Evolutionary conservation across 2,329 filamentous ascomycete genomes (phyloP).

Genomic region (Penicillium sclerotigenum): DNA sequence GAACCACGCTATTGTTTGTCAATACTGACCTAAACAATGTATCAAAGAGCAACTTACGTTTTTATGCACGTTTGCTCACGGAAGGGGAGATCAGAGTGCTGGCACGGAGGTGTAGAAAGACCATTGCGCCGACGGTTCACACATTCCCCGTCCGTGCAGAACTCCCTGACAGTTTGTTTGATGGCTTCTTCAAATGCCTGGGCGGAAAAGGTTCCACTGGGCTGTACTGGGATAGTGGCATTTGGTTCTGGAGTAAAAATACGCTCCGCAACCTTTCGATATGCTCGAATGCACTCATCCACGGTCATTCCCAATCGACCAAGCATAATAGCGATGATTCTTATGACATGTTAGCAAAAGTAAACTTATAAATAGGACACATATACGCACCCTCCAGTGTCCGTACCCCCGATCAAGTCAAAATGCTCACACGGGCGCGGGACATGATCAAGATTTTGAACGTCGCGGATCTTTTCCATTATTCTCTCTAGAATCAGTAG

Average conservation of each 20-base stretch:
- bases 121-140: background rate
- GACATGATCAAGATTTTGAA: background rate
- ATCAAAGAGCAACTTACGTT: background rate
- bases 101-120: background rate
- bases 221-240: background rate
- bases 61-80: background rate
- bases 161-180: background rate
- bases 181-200: background rate
- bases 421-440: background rate
- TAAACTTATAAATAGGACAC: background rate
- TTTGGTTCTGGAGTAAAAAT: background rate
- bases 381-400: background rate
- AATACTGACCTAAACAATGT: background rate
- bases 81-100: background rate
- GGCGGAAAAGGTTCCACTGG: background rate
- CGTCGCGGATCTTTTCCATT: background rate
- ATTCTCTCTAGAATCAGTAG: background rate
- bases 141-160: background rate
- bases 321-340: conserved; percentile 2
- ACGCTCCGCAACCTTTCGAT: background rate
- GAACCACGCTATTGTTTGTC: background rate
- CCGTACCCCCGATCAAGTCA: background rate
- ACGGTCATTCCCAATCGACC: conserved; percentile 1
- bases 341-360: background rate
- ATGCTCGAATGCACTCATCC: background rate